Evolutionary conservation across 768 basidiomycete species (phyloP), one percentile per base, ranked within the genome.

Genomic region (Lyophyllum atratum): DNA sequence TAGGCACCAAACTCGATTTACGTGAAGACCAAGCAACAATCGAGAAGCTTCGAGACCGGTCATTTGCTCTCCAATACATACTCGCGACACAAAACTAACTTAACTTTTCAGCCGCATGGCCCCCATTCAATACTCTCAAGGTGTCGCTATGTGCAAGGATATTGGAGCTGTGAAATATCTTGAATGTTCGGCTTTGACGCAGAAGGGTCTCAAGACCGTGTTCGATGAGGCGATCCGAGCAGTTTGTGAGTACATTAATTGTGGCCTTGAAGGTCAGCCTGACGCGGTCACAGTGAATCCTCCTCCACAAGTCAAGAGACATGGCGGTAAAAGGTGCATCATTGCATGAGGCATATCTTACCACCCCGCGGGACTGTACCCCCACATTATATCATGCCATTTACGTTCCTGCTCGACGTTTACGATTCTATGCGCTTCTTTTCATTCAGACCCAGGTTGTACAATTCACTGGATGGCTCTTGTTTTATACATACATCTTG

Each of bases 181-280:
- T 56, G 95, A 97, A 73, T 97, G 95, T 73, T 96, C 94, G 26
- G 94, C 95, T 31, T 78, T 96, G 68, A 98, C 96, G 46, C 97
- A 98, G 80, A 97, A 98, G 76, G 96, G 96, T 15, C 78, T 99
- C 70, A 99, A 99, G 85, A 95, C 90, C 56, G 97, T 99, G 43
- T 99, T 99, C 70, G 97, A 98, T 72, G 97, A 98, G 75, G 97
- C 97, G 42, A 98, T 99, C 67, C 86, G 97, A 53, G 93, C 94
- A 54, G 96, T 98, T 65, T 78, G 92, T 94, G 72, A 85, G 92
- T 89, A 52, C 24, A 10, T 9, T 34, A 19, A 33, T 44, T 19
- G 19, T 34, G 19, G 39, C n/a, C 21, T 28, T n/a, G n/a, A 22
- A 29, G 33, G 12, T 29, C 9, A 9, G 10, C 52, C 40, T 56